A percentile compares a stretch with the other conserved stretches of the same genome.
phyloP scores from a whole-genome alignment of 179 eudicot genomes.

The Nepenthes alata region DNA sequence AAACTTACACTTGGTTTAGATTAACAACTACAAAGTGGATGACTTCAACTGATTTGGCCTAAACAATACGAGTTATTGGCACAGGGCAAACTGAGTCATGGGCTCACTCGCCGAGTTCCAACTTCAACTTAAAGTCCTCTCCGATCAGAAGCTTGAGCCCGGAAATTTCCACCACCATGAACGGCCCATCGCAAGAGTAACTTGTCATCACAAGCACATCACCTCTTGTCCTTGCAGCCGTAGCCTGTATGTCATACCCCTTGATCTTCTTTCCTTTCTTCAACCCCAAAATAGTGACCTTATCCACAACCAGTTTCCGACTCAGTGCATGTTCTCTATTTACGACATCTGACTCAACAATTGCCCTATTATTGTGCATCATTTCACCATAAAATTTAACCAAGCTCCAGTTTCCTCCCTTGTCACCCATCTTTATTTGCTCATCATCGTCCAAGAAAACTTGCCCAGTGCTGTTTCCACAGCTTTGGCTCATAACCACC shows the following conservation, averaged over 20 bases:
- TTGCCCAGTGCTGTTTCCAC: constrained; percentile 32
- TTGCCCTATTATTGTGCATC: constrained; percentile 6
- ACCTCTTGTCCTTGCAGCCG: constrained; percentile 3
- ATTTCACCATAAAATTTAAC: constrained; percentile 28
- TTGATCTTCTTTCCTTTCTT: constrained; percentile 7
- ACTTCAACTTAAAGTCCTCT: constrained; percentile 16
- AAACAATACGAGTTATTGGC: too few species aligned
- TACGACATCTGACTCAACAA: constrained; percentile 37
- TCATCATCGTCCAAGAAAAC: constrained; percentile 70
- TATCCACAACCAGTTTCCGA: constrained; percentile 40
- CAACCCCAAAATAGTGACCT: constrained; percentile 51
- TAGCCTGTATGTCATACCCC: constrained; percentile 5
- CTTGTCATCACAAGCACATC: constrained; percentile 6
- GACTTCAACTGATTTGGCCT: too few species aligned
- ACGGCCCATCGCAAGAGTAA: constrained; percentile 2
- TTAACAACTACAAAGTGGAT: too few species aligned
- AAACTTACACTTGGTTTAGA: too few species aligned
- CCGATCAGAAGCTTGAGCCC: constrained; percentile 16
- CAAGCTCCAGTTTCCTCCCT: constrained; percentile 37
- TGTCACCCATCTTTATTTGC: constrained; percentile 37
- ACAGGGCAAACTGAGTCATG: too few species aligned
- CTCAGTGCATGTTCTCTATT: constrained; percentile 41
- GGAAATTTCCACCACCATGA: constrained; percentile 20
- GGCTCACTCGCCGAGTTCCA: constrained; percentile 1
- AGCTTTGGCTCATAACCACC: constrained; percentile 28